A percentile compares a stretch with the other conserved stretches of the same genome.
These are phyloP conservation scores for Lyophyllum atratum DNA, from an alignment of 768 basidiomycete species.

Conservation along the genomic window DNA sequence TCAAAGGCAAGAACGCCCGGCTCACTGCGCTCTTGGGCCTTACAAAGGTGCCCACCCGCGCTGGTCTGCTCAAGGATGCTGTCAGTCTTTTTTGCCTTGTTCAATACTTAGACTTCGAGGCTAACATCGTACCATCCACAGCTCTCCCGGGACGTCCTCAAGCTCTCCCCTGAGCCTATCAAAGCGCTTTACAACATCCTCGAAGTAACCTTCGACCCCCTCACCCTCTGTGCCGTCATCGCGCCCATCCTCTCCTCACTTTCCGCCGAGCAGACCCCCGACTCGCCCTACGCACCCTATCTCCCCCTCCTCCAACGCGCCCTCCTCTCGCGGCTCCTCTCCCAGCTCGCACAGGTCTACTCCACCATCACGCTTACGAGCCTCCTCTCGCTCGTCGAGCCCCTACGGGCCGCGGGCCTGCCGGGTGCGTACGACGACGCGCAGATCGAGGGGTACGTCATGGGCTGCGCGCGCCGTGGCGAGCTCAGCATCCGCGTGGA, in stretches of 20 bases:
- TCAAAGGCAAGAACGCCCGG: conserved; percentile 69
- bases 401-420: conserved; percentile 59
- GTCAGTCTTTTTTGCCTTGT: conserved; percentile 44
- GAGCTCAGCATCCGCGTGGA: conserved; percentile 88
- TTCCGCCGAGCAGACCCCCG: conserved; percentile 21
- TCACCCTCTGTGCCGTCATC: conserved; percentile 77
- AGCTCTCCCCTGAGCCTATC: conserved; percentile 71
- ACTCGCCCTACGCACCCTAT: conserved; percentile 74
- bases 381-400: conserved; percentile 76
- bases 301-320: conserved; percentile 90
- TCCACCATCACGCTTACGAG: conserved; percentile 80
- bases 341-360: conserved; percentile 92
- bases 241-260: conserved; percentile 76
- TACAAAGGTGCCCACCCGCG: conserved; percentile 79
- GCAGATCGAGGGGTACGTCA: conserved; percentile 87
- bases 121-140: conserved; percentile 27
- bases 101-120: neutral
- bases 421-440: conserved; percentile 67
- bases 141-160: conserved; percentile 84
- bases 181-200: conserved; percentile 84
- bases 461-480: conserved; percentile 86
- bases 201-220: conserved; percentile 91
- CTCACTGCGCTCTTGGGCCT: conserved; percentile 87
- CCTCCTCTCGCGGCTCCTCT: conserved; percentile 86
- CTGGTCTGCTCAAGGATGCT: conserved; percentile 85